Base-by-base conservation (phyloP, 2,329 filamentous ascomycete species). In the Paracorniculantispora psalliotae region DNA sequence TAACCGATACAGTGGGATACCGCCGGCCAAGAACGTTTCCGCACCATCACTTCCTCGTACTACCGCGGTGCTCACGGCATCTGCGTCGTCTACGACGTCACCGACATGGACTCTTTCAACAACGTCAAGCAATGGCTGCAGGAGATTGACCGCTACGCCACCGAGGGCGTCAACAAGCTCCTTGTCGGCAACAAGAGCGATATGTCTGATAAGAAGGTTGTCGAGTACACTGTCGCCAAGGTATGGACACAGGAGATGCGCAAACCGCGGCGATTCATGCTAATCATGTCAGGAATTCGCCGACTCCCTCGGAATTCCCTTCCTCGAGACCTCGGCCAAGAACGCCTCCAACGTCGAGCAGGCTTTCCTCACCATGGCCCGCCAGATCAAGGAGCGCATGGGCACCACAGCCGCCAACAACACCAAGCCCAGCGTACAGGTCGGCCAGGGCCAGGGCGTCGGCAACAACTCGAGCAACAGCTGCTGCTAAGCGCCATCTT, bases 91-190 rank as follows among this genome's bases (percentile, higher is more conserved):
- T 99, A 97, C 85, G 94, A 99, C 87, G 94, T 99, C 73, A 99
- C 94, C 67, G 94, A 99, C 77, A 97, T 97, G 93, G 94, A 97
- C 77, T 96, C 91, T 30, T 99, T 99, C 91, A 97, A 99, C 88
- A 99, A 97, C 81, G 94, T 99, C 71, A 97, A 99, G 90, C 94
- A 99, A 84, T 99, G 94, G 94, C 86, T 99, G 63, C 94, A 99
- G 78, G 94, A 99, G 81, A 99, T 99, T 70, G 94, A 99, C 81
- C 88, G 94, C 76, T 97, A 99, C 72, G 94, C 94, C 69, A 99
- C 94, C 67, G 94, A 99, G 80, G 94, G 94, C 66, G 94, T 99
- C 73, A 99, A 99, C 87, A 99, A 99, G 85, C 85, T 99, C 66
- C 87, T 99, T 63, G 93, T 99, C 63, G 94, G 94, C 73, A 99